These are phyloP conservation scores for Nigrospora osmanthi DNA, from an alignment of 2,329 filamentous ascomycete genomes.

Conservation along the genomic window DNA sequence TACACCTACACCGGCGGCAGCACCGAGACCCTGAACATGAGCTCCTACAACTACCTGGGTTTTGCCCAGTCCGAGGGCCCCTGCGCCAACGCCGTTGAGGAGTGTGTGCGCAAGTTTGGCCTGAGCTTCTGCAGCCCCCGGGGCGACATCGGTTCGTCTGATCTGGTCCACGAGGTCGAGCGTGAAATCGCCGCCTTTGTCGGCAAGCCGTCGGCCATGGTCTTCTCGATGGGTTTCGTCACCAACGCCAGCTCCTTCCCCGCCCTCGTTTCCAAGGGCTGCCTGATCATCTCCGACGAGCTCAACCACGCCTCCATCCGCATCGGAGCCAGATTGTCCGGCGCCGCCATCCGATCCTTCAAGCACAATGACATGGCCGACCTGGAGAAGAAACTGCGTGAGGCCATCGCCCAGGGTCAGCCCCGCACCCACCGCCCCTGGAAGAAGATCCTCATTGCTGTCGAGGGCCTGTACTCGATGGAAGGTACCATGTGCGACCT, in stretches of 20 bases:
- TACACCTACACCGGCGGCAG: constrained; percentile 85
- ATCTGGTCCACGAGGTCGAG: constrained; percentile 85
- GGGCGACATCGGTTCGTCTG: constrained; percentile 76
- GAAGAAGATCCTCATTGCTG: constrained; percentile 97
- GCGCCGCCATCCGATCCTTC: constrained; percentile 92
- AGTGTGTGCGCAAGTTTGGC: constrained; percentile 76
- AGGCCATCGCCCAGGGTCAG: constrained; percentile 92
- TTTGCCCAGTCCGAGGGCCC: constrained; percentile 97
- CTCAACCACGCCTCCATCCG: constrained; percentile 97
- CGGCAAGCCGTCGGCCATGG: constrained; percentile 88
- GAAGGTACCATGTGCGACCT: constrained; percentile 98
- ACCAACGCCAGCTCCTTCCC: constrained; percentile 93
- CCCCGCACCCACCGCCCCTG: constrained; percentile 96
- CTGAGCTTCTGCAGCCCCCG: constrained; percentile 76
- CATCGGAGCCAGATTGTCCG: constrained; percentile 86
- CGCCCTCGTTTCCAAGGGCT: constrained; percentile 85
- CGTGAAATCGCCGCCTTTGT: constrained; percentile 83
- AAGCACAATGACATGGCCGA: constrained; percentile 95
- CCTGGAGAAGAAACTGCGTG: constrained; percentile 77
- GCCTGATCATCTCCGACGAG: constrained; percentile 91
- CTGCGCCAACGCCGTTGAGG: constrained; percentile 88
- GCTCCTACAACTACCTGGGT: constrained; percentile 98
- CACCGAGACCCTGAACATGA: constrained; percentile 96
- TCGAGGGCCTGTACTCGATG: constrained; percentile 98
- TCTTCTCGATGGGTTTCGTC: constrained; percentile 98